Percentiles rank a stretch among this genome's conserved stretches.
Conservation (phyloP, 2,329 filamentous ascomycete species). For the Xylariaceae sp. region DNA sequence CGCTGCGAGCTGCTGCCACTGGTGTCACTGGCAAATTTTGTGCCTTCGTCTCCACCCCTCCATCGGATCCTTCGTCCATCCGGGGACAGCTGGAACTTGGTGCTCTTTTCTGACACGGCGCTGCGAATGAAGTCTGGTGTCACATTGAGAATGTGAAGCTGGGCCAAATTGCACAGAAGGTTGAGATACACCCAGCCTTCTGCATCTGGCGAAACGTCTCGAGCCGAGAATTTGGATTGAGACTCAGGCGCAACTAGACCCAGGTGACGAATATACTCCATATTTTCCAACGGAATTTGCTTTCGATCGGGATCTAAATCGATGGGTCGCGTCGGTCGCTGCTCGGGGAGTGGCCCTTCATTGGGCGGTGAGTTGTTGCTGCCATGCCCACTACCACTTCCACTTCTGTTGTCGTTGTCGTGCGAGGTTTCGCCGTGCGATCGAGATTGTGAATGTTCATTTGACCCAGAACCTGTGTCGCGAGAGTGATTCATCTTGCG, state of each 20-base stretch:
- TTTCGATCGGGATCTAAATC: slow-evolving; percentile 76
- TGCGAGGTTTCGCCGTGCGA: slow-evolving; percentile 42
- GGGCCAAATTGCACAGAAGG: slow-evolving; percentile 73
- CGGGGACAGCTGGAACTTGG: slow-evolving; percentile 70
- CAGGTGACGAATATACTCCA: slow-evolving; percentile 73
- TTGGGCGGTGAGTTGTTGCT: slow-evolving; percentile 37
- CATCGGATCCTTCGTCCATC: slow-evolving; percentile 79
- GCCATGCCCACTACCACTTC: slow-evolving; percentile 9
- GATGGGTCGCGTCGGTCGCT: slow-evolving; percentile 70
- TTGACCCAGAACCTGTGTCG: slow-evolving; percentile 42
- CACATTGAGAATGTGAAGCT: slow-evolving; percentile 81
- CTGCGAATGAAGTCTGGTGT: slow-evolving; percentile 72
- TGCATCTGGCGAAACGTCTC: slow-evolving; percentile 55
- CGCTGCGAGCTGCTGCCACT: slow-evolving; percentile 46
- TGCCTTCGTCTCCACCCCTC: slow-evolving; percentile 65
- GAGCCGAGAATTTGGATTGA: slow-evolving; percentile 38
- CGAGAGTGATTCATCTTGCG: slow-evolving; percentile 40
- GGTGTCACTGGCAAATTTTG: slow-evolving; percentile 62
- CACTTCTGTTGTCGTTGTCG: slow-evolving; percentile 33
- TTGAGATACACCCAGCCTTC: slow-evolving; percentile 84
- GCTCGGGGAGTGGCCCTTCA: slow-evolving; percentile 50
- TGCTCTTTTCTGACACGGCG: slow-evolving; percentile 66
- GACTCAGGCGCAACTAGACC: slow-evolving; percentile 61
- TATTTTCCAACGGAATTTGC: slow-evolving; percentile 71
- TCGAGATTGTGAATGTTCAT: slow-evolving; percentile 36